phyloP scores from a whole-genome alignment of 768 basidiomycete species.

The Rossbeevera mucosa region DNA sequence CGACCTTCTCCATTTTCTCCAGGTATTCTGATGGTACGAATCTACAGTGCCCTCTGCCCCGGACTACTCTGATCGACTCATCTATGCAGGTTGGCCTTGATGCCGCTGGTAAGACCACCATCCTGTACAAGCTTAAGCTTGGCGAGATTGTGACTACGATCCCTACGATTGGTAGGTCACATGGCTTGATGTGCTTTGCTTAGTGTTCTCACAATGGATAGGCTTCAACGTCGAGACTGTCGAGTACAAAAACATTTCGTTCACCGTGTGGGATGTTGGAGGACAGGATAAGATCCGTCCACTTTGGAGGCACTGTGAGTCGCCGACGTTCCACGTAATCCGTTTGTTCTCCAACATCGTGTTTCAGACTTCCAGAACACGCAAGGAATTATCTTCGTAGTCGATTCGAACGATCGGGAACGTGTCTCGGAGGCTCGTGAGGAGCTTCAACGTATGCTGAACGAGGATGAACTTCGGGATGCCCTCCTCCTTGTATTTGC shows the following conservation, averaged over 20 bases:
- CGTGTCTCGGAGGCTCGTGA: constrained; percentile 99
- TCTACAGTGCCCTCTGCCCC: constrained; percentile 18
- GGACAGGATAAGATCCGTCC: constrained; percentile 99
- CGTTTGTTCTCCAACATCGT: constrained; percentile 11
- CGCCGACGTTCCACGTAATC: constrained; percentile 1
- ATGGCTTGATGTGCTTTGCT: constrained; percentile 3
- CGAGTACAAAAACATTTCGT: constrained; percentile 99
- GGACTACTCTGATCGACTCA: constrained; percentile 8
- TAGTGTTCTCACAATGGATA: constrained; percentile 32
- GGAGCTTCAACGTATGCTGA: constrained; percentile 99
- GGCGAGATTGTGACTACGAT: constrained; percentile 99
- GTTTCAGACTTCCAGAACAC: constrained; percentile 98
- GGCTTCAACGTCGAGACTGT: constrained; percentile 99
- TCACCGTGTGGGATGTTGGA: constrained; percentile 99
- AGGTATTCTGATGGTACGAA: constrained; percentile 93
- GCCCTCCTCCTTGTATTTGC: constrained; percentile 98
- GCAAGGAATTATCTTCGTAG: constrained; percentile 99
- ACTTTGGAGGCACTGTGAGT: constrained; percentile 99
- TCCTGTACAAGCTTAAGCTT: constrained; percentile 98
- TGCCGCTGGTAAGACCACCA: constrained; percentile 97
- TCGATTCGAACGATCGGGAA: constrained; percentile 99
- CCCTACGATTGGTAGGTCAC: constrained; percentile 90
- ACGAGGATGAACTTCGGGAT: constrained; percentile 98
- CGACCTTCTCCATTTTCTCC: constrained; percentile 28
- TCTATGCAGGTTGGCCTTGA: constrained; percentile 87